Conservation (phyloP, 257 asterid species). For the Perilla frutescens region DNA sequence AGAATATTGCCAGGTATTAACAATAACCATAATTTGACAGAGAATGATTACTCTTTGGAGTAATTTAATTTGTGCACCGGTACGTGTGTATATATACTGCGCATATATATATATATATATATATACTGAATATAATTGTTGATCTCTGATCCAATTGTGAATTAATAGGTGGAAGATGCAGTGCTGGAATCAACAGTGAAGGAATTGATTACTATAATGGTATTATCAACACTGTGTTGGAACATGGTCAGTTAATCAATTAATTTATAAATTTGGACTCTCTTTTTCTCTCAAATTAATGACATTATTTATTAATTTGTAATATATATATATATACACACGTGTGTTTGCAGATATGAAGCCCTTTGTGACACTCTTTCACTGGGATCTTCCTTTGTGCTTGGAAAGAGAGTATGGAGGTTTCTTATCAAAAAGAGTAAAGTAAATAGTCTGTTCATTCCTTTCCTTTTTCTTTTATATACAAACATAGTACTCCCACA, state of each 20-base stretch:
- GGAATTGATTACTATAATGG: conserved; percentile 39
- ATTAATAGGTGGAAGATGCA: conserved; percentile 29
- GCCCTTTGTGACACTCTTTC: conserved; percentile 41
- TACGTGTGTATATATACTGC: too few relatives aligned
- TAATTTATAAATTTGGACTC: not conserved
- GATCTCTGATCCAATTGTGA: too few relatives aligned
- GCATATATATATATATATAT: too few relatives aligned
- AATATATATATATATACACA: not conserved
- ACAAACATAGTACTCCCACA: not conserved
- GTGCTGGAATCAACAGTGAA: conserved; percentile 29
- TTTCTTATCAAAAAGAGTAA: conserved; percentile 8
- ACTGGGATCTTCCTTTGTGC: conserved; percentile 32
- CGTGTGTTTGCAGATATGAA: conserved; percentile 17
- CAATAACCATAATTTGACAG: not conserved
- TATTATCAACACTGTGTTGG: conserved; percentile 32
- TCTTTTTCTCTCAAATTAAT: not conserved
- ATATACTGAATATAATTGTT: too few relatives aligned
- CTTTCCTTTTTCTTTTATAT: too few relatives aligned
- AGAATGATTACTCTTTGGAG: too few relatives aligned
- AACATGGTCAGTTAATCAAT: not conserved
- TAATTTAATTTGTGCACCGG: too few relatives aligned
- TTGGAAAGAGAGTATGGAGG: conserved; percentile 40
- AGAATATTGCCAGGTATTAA: conserved; percentile 38
- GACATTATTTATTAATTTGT: too few relatives aligned
- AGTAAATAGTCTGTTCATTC: not conserved